Base-by-base conservation (phyloP, 768 basidiomycete genomes). In the Rhizopogon vesiculosus region DNA sequence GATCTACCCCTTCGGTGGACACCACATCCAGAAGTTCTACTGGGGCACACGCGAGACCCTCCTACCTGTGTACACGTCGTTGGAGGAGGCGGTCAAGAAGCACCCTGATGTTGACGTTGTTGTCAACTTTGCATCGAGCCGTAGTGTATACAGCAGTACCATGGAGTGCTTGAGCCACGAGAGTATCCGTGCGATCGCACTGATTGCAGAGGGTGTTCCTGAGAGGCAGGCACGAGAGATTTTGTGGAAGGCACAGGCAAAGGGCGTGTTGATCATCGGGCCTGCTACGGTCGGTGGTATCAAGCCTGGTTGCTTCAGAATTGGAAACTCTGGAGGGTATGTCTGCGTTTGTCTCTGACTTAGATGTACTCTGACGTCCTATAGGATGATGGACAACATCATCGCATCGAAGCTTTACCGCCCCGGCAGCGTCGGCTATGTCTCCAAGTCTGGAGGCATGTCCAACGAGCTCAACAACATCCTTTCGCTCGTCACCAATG, bases 21-120 rank as follows among this genome's bases (percentile, higher is more conserved):
- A 98, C 77, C 97, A 98, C 77, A 97, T 98, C 74, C 97, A 99
- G 78, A 99, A 99, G 79, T 98, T 99, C 84, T 98, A 99, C 83
- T 98, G 97, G 97, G 97, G 97, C 54, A 98, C 97, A 41, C 93
- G 92, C 78, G 97, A 98, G 80, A 96, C 96, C 3, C 87, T 99
- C 46, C 85, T 99, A 40, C 97, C 97, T 50, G 96, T 99, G 42
- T 99, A 97, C 79, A 96, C 95, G 18, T 84, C 84, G 54, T 80
- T 97, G 62, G 84, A 83, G 53, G 96, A 98, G 67, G 96, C 96
- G 13, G 85, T 89, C 61, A 80, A 84, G 73, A 99, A 98, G 79
- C 96, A 98, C 76, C 83, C 89, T 29, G 96, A 99, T 64, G 95
- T 91, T 56, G 96, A 98, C 68, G 93, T 96, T 53, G 87, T 98